Base-by-base conservation (phyloP, 495 filamentous ascomycete genomes). In the Aspergillus sclerotioniger region DNA sequence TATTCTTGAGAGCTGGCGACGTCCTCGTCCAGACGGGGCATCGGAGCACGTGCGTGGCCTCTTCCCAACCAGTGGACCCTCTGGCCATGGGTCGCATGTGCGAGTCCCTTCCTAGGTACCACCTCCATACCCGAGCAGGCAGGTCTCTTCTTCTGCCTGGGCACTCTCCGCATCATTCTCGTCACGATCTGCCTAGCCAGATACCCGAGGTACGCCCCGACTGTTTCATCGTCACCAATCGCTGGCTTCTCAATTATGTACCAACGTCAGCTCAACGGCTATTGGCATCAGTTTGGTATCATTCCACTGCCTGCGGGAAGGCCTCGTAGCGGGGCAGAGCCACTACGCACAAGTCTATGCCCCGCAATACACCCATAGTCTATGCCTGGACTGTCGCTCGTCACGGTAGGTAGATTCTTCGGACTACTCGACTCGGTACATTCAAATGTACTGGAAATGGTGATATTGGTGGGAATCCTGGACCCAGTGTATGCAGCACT, bases 31-130 rank as follows among this genome's bases (percentile, higher is more conserved):
- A 68, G 66, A 66, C 65, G 25, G 58, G 62, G 71, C 43, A 74
- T 65, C 58, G 57, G 58, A 67, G 71, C 71, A 74, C 71, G 70
- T 74, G 71, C 61, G 54, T 51, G 33, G 28, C 67, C 55, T 37
- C 47, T 39, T 37, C 43, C 21, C 51, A 19, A 16, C 43, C 46
- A 59, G 56, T 63, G 56, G 61, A 37, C 49, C 19, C 44, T 46
- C 41, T 19, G 33, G 47, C 47, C 28, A 29, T 21, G 46, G 46
- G 46, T n/a, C 19, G 19, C 20, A 16, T 50, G 47, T 28, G 25
- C 47, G 32, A 31, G 47, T 50, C 21, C 25, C 47, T 35, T 13
- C 37, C 12, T 41, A 3, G 31, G 28, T 50, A 49, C 41, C 16
- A 13, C 41, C 41, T 25, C 25, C 25, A 25, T 25, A 25, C 25